Evolutionary conservation across 768 basidiomycete species (phyloP).

Genomic region (Exidia glandulosa): DNA sequence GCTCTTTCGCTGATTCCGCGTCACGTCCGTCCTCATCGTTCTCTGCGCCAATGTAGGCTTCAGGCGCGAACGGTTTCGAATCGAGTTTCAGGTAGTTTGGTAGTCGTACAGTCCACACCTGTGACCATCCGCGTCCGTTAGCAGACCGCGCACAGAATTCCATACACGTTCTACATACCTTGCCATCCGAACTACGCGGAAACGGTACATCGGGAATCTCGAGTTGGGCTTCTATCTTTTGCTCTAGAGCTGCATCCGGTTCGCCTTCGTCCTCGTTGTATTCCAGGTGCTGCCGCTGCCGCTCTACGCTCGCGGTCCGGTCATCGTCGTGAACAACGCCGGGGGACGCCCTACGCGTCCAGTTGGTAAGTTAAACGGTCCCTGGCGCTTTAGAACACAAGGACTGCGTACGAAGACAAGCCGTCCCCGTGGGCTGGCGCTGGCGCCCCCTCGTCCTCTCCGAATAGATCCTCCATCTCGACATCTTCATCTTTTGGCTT

Average conservation of each 20-base stretch:
- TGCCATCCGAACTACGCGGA: constrained; percentile 67
- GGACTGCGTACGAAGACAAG: constrained; percentile 2
- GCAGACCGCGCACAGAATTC: not conserved
- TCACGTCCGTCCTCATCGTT: constrained; percentile 58
- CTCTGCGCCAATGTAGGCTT: constrained; percentile 75
- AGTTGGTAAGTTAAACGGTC: not conserved
- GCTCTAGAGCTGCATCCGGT: constrained; percentile 39
- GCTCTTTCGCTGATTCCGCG: constrained; percentile 55
- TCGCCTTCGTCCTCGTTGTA: constrained; percentile 72
- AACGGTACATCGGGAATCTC: constrained; percentile 81
- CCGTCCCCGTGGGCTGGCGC: not conserved
- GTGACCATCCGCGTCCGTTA: constrained; percentile 4
- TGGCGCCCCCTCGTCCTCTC: constrained; percentile 8
- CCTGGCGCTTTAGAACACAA: not conserved
- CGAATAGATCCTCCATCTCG: constrained; percentile 14
- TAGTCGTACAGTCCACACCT: constrained; percentile 89
- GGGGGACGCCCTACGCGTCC: not conserved
- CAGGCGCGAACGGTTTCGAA: constrained; percentile 79
- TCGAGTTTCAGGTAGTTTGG: constrained; percentile 92
- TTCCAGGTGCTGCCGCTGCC: constrained; percentile 56
- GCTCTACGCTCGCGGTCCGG: constrained; percentile 48
- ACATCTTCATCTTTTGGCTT: not conserved
- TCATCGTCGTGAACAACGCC: constrained; percentile 30
- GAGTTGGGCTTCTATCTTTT: constrained; percentile 56
- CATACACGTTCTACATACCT: constrained; percentile 40